phyloP scores from a whole-genome alignment of 2,329 filamentous ascomycete species.

The Colletotrichum sp. region DNA sequence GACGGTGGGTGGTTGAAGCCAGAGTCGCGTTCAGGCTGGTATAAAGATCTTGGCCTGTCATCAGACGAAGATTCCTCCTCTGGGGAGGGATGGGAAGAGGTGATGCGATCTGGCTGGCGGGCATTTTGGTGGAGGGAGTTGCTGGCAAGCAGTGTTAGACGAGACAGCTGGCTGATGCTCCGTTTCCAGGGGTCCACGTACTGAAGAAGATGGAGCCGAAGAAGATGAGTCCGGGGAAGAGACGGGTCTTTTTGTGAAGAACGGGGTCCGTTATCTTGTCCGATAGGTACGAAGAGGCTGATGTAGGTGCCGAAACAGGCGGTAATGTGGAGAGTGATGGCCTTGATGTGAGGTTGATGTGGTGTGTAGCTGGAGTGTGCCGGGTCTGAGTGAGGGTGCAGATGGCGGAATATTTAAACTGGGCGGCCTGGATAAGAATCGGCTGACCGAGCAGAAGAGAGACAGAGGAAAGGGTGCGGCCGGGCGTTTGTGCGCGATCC shows the following conservation, averaged over 20 bases:
- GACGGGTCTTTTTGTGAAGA: neutral
- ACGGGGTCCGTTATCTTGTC: neutral
- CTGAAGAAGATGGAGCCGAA: neutral
- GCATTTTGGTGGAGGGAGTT: conserved; percentile 38
- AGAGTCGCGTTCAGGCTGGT: conserved; percentile 59
- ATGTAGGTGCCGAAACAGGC: neutral
- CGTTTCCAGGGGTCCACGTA: neutral
- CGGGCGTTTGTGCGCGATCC: conserved; percentile 17
- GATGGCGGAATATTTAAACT: conserved; percentile 16
- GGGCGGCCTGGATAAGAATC: neutral
- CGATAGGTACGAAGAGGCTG: neutral
- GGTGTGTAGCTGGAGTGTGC: neutral
- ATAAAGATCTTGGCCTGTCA: conserved; percentile 57
- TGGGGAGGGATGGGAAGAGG: conserved; percentile 53
- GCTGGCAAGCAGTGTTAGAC: neutral
- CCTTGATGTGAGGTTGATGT: neutral
- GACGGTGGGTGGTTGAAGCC: conserved; percentile 46
- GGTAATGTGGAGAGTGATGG: neutral
- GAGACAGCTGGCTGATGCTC: neutral
- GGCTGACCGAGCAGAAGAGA: neutral
- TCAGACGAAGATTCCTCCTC: conserved; percentile 48
- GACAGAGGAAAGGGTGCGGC: neutral
- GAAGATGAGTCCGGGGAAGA: neutral
- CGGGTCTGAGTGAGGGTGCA: neutral
- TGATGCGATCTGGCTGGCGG: conserved; percentile 46